Base-by-base conservation (phyloP, 495 filamentous ascomycete genomes). In the Trichoderma erinaceum region DNA sequence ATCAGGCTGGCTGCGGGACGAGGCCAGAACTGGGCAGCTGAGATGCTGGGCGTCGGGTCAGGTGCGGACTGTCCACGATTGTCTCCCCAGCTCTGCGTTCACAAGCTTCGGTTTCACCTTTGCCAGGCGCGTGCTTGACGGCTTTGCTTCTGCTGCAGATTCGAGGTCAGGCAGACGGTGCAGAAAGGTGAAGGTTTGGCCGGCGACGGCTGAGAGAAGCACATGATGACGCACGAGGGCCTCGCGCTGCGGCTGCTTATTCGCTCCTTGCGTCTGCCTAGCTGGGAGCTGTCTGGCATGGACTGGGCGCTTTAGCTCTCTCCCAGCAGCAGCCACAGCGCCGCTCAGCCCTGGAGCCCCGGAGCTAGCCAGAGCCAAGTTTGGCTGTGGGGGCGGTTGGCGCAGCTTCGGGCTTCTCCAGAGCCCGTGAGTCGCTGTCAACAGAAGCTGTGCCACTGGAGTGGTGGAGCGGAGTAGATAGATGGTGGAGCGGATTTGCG, bases 111-210 rank as follows among this genome's bases (percentile, higher is more conserved):
- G 29, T 29, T 1, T 29, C 29, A 4, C 29, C 29, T 29, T 29
- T 29, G 29, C 13, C 43, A 46, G 43, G 13, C 12, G 43, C 18
- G 3, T 46, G 48, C 48, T 52, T 25, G 3, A n/a, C 46, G 4
- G 46, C 46, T 50, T 50, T 7, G 41, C 12, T 16, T 52, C 48
- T 46, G 43, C 12, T 18, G n/a, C 48, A 6, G 48, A n/a, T n/a
- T 52, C 48, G 48, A 52, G 56, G 56, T 61, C 56, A 61, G 56
- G 27, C 56, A 61, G 56, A 61, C 56, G 25, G 56, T 61, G 56
- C 16, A 61, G 29, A 29, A 29, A 61, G 25, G 56, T 29, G 56
- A 61, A 32, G 56, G 56, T 61, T 35, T 29, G 56, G 56, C 25
- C 25, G 29, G 44, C 44, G 44, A 15, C 44, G 44, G 56, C 56